phyloP scores from a whole-genome alignment of 2,329 filamentous ascomycete species.

The Alternaria burnsii region DNA sequence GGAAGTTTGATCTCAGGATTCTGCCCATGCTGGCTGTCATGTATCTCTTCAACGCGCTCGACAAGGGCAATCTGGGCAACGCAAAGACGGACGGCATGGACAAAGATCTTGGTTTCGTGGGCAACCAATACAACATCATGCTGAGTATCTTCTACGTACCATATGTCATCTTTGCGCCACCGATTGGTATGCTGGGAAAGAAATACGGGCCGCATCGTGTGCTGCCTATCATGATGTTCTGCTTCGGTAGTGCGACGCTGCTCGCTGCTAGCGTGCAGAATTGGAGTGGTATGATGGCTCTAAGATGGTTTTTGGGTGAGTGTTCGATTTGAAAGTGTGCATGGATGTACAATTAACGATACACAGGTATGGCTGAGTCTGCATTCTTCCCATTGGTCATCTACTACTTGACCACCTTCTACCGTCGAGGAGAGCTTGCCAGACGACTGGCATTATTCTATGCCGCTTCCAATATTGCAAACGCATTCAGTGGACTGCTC shows the following conservation, averaged over 20 bases:
- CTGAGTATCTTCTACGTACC: slow-evolving; percentile 77
- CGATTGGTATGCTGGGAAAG: slow-evolving; percentile 72
- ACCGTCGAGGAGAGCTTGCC: slow-evolving; percentile 74
- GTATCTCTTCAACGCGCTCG: slow-evolving; percentile 63
- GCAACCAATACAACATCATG: slow-evolving; percentile 73
- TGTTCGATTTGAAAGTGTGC: neutral
- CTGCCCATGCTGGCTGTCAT: slow-evolving; percentile 67
- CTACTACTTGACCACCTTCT: slow-evolving; percentile 70
- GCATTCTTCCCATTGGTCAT: slow-evolving; percentile 76
- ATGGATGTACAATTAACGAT: slow-evolving; percentile 13
- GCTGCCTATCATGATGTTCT: slow-evolving; percentile 73
- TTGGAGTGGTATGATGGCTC: slow-evolving; percentile 71
- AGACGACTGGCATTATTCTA: slow-evolving; percentile 78
- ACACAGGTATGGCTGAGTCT: slow-evolving; percentile 64
- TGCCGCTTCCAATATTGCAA: slow-evolving; percentile 77
- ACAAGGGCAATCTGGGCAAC: slow-evolving; percentile 52
- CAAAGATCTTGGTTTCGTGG: slow-evolving; percentile 66
- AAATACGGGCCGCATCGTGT: slow-evolving; percentile 70
- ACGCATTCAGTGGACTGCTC: slow-evolving; percentile 69
- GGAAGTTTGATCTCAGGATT: slow-evolving; percentile 64
- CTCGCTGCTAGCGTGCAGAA: slow-evolving; percentile 65
- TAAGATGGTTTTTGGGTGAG: slow-evolving; percentile 72
- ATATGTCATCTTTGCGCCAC: slow-evolving; percentile 74
- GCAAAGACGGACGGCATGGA: slow-evolving; percentile 58
- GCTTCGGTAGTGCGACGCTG: slow-evolving; percentile 72